A percentile compares a stretch with the other conserved stretches of the same genome.
Conservation (phyloP, 2,329 filamentous ascomycete genomes). For the Diaporthe ilicicola region DNA sequence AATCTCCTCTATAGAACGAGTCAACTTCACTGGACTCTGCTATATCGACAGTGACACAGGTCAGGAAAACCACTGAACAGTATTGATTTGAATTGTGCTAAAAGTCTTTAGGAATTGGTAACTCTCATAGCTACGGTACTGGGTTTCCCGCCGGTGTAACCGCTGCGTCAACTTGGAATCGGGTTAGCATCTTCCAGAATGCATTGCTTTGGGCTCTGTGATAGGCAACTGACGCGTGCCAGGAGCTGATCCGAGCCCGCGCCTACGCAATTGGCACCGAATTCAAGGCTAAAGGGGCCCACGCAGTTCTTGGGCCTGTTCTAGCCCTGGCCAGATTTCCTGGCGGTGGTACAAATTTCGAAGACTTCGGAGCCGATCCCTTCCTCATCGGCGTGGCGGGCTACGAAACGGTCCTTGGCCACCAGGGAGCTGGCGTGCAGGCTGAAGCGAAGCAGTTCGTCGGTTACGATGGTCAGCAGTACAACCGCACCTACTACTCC, state of each 20-base stretch:
- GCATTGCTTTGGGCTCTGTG: too few relatives aligned
- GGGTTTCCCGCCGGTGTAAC: background rate
- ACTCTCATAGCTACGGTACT: background rate
- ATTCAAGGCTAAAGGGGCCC: background rate
- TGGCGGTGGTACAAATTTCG: background rate
- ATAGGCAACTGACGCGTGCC: too few relatives aligned
- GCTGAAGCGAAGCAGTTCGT: constrained; percentile 64
- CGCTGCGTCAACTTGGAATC: background rate
- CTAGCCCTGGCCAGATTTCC: constrained; percentile 30
- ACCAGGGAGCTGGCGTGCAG: constrained; percentile 69
- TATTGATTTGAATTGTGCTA: background rate
- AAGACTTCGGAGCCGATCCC: constrained; percentile 3
- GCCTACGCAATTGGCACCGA: background rate
- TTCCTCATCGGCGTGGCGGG: background rate
- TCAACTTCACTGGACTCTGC: background rate
- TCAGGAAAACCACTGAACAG: background rate
- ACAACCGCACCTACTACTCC: constrained; percentile 53
- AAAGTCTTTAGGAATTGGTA: background rate
- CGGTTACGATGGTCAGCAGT: constrained; percentile 43
- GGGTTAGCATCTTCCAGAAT: too few relatives aligned
- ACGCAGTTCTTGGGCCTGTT: background rate
- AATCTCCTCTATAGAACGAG: background rate
- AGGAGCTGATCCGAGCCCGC: background rate
- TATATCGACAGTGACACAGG: background rate
- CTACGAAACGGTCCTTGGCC: constrained; percentile 51